Base-by-base conservation (phyloP, 495 filamentous ascomycete species). In the Stereocaulon alpinum region DNA sequence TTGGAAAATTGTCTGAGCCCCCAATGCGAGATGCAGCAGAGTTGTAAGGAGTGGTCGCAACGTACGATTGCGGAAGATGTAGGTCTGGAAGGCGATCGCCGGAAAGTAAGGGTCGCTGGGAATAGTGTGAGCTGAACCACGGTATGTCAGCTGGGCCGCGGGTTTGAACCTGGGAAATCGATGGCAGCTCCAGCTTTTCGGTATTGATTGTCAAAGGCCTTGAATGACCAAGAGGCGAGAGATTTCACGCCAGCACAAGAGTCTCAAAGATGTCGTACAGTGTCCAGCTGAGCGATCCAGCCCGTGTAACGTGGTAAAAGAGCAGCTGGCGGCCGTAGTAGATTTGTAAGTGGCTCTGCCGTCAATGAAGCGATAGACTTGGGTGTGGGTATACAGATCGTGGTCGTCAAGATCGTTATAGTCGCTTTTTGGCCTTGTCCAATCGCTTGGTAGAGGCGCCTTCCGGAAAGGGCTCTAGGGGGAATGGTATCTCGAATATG, bases 121-220 rank as follows among this genome's bases (percentile, higher is more conserved):
- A 74, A 68, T 82, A 83, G 74, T 87, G 81, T 72, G 78, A 77
- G 76, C 85, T 85, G 76, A 87, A 88, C 76, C 83, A 90, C 72
- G 84, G 74, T 58, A 82, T 80, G 75, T 95, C 88, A 73, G 80
- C 80, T 76, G 83, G 80, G 79, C 86, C 89, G 85, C 91, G 87
- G 83, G 85, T 83, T 73, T 89, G 87, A 81, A 89, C 82, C 80
- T 90, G 87, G 71, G 89, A 86, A 68, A 92, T 86, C 79, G 89
- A 87, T 73, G 91, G 89, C 76, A 93, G 86, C 90, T 95, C 91
- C 91, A 96, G 91, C 80, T 95, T 96, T 87, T 81, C 91, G 90
- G 85, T 89, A 76, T 82, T 81, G 70, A 69, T 61, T 64, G 69
- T 64, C 58, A 70, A 70, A 60, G 66, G 70, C 67, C 74, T 70